Evolutionary conservation across 2,329 filamentous ascomycete species (phyloP).

Genomic region (Penicillium capsulatum): DNA sequence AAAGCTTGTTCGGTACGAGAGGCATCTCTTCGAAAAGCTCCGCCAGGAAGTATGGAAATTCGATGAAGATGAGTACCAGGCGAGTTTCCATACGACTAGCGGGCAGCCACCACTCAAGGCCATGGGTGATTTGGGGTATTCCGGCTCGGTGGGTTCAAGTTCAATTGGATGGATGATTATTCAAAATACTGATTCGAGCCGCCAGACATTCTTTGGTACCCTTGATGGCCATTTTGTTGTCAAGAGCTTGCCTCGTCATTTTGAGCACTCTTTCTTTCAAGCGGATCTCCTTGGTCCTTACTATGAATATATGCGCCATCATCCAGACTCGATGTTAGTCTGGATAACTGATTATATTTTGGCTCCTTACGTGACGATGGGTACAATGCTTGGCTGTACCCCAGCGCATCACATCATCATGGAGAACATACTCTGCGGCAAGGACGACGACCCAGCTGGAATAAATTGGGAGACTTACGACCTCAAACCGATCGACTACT

Average conservation of each 20-base stretch:
- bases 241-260: constrained; percentile 65
- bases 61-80: constrained; percentile 51
- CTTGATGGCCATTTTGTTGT: constrained; percentile 63
- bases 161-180: too few relatives aligned
- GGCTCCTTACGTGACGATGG: constrained; percentile 54
- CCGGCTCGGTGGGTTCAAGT: constrained; percentile 58
- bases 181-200: neutral
- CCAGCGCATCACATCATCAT: constrained; percentile 72
- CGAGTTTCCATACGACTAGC: constrained; percentile 48
- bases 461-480: constrained; percentile 67
- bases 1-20: constrained; percentile 45
- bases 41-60: constrained; percentile 52
- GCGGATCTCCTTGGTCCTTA: constrained; percentile 64
- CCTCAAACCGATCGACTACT: constrained; percentile 69
- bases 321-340: constrained; percentile 61
- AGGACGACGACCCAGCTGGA: constrained; percentile 43
- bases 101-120: constrained; percentile 47
- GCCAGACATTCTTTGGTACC: constrained; percentile 68
- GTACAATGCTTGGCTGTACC: constrained; percentile 56
- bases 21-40: constrained; percentile 50
- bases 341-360: constrained; percentile 68
- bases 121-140: constrained; percentile 68
- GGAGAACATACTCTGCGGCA: constrained; percentile 68
- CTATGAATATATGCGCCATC: constrained; percentile 57
- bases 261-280: constrained; percentile 67